Base-by-base conservation (phyloP, 2,329 filamentous ascomycete species). In the Xylariomycetidae sp. region DNA sequence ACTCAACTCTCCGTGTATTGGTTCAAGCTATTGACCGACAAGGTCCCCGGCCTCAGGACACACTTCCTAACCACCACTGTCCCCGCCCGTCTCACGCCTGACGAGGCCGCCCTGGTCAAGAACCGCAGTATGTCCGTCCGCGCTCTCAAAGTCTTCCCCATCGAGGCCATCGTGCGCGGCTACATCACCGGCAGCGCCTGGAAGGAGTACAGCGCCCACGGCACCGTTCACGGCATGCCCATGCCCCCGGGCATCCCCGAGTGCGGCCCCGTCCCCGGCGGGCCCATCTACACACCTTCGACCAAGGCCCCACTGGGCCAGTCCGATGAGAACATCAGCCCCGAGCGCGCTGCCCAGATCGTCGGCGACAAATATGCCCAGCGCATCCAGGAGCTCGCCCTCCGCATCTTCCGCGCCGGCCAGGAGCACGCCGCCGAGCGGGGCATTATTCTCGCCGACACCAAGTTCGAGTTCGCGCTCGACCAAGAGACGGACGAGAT, bases 121-220 rank as follows among this genome's bases (percentile, higher is more conserved):
- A 69, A 75, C 48, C 80, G 88, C 39, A 80, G 74, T 56, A 94
- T 94, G 88, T 74, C 79, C 45, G 84, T 90, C 35, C 77, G 80
- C 41, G 78, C 77, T 44, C 70, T 88, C 37, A 75, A 80, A 49
- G 77, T 92, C 43, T 77, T 94, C 38, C 85, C 85, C 16, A 70
- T 94, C 42, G 85, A 90, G 62, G 84, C 80, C 27, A 90, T 90
- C 44, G 85, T 94, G n/a, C 80, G 88, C 37, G 88, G 88, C 46
- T 94, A 94, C 66, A 80, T 95, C 56, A 88, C 88, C 5, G 88
- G 88, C 27, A 85, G 80, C 28, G 88, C 85, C 0, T 94, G 86
- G 83, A 71, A 71, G 25, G 88, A 94, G 65, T 74, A 92, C 66
- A 66, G 77, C 55, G 70, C 74, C 45, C 70, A 63, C 14, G 84